These are phyloP conservation scores for Auricularia cornea DNA, from an alignment of 768 basidiomycete species.

Conservation along the genomic window DNA sequence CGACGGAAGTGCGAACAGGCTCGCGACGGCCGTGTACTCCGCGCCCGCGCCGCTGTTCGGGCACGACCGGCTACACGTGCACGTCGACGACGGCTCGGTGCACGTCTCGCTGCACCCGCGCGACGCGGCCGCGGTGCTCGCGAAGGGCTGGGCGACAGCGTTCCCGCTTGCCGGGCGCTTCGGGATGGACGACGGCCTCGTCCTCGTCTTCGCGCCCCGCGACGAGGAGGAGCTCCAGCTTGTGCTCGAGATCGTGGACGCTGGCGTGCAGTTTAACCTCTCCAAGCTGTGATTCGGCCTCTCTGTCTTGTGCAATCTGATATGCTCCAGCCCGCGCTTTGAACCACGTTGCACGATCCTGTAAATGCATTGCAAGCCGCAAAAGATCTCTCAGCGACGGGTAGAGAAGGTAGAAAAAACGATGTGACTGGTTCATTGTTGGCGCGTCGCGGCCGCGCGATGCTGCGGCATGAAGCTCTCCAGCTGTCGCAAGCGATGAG, in stretches of 20 bases:
- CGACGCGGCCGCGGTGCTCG: conserved; percentile 2
- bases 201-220: conserved; percentile 4
- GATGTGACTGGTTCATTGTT: no score
- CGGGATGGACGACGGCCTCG: not conserved
- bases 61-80: conserved; percentile 3
- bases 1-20: not conserved
- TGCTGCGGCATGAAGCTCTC: no score
- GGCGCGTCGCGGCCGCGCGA: no score
- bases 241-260: conserved; percentile 5
- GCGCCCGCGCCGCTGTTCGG: not conserved
- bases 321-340: no score
- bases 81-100: not conserved
- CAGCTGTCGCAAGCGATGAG: no score
- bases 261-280: conserved; percentile 2
- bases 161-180: not conserved
- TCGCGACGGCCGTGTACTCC: not conserved
- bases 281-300: not conserved
- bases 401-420: no score
- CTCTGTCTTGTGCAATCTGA: no score
- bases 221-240: conserved; percentile 4
- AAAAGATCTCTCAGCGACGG: no score
- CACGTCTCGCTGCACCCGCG: conserved; percentile 3
- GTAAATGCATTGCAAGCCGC: no score
- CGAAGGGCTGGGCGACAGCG: conserved; percentile 3
- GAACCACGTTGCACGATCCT: no score